phyloP scores from a whole-genome alignment of 176 grass and related monocot genomes.

The Carex pumila region DNA sequence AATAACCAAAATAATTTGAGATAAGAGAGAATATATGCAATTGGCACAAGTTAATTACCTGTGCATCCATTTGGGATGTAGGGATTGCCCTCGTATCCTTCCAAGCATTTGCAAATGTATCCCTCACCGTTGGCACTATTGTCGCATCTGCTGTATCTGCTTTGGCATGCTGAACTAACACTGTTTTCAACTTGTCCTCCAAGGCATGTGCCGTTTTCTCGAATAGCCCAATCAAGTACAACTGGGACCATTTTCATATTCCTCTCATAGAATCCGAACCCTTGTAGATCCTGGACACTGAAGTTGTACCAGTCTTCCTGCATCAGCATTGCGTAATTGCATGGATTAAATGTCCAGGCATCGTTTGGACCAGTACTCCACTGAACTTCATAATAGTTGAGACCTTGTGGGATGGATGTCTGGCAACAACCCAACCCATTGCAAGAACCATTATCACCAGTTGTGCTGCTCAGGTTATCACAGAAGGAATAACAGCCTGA shows the following conservation, averaged over 20 bases:
- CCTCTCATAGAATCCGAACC: not conserved
- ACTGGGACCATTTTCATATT: not conserved
- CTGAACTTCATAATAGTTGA: rapidly evolving
- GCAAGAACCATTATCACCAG: not conserved
- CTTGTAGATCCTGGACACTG: not conserved
- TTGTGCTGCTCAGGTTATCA: not conserved
- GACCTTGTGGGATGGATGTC: not conserved
- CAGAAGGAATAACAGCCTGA: not conserved
- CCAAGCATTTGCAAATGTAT: no score
- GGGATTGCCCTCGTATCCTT: no score
- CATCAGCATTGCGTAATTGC: conserved; percentile 9
- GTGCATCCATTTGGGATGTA: no score
- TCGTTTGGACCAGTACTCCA: not conserved
- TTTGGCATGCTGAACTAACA: no score
- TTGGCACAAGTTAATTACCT: no score
- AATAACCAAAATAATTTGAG: no score
- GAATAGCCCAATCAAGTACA: conserved; percentile 29
- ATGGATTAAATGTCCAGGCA: not conserved
- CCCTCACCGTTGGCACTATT: no score
- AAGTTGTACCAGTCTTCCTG: conserved; percentile 20
- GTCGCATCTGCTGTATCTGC: no score
- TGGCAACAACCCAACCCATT: conserved; percentile 23
- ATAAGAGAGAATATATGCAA: no score
- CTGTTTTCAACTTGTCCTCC: no score
- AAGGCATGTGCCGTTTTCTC: not conserved